Base-by-base conservation (phyloP, 805 yeast species). In the Candida dajiaensis region DNA sequence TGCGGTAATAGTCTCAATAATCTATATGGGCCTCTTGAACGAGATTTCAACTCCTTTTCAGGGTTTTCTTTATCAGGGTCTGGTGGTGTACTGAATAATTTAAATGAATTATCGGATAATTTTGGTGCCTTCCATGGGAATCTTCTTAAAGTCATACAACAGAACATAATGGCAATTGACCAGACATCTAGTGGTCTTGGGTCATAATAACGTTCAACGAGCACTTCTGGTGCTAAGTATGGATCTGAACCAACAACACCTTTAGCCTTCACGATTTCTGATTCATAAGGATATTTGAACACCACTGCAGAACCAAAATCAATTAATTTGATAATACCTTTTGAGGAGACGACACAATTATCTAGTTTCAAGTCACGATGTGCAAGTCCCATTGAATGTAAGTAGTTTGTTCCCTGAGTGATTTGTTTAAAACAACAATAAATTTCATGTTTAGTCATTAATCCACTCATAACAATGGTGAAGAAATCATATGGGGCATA, bases 61-160 rank as follows among this genome's bases (percentile, higher is more conserved):
- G 59, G 59, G 40, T 42, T 63, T 55, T 22, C 56, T 26, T 58
- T 55, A 33, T 57, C 48, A 9, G 46, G 53, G 38, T 67, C 72
- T 1, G 73, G 72, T 26, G 62, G 61, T 37, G 68, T 66, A n/a
- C 74, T 67, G 60, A 84, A 92, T 50, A 87, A 73, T 47, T 80
- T 75, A 69, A 76, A 92, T 5, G 94, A 81, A 45, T 80, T 80
- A 63, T 90, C 97, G 7, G 79, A 69, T 22, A 70, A 66, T 53
- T 83, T 81, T n/a, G 97, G 97, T 2, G 90, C 77, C 63, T 89
- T 89, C 99, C 99, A 92, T 1, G 99, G 98, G 67, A 92, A 92
- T 50, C 96, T 69, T 54, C 85, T 78, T 54, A 90, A 69, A 2
- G 84, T 73, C 90, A 89, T 86, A 67, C 98, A 90, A 63, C 96